phyloP scores from a whole-genome alignment of 2,329 filamentous ascomycete genomes.

The Aspergillus luchuensis region DNA sequence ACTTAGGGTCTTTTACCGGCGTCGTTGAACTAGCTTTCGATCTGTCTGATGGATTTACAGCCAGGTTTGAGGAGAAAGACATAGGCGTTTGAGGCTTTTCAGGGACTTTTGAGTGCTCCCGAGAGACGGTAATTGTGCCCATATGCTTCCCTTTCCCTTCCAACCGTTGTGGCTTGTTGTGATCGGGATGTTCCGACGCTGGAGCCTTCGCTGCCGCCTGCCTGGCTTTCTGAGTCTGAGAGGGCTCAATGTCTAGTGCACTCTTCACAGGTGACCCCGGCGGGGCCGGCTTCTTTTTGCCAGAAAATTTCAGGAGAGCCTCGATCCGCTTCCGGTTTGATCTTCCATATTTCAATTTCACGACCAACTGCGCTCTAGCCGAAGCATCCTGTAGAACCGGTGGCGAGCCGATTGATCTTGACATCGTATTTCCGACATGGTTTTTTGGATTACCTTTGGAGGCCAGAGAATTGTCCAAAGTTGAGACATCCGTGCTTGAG shows the following conservation, averaged over 20 bases:
- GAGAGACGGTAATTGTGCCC: slow-evolving; percentile 29
- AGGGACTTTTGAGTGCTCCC: slow-evolving; percentile 40
- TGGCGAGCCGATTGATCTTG: slow-evolving; percentile 13
- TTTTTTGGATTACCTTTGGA: slow-evolving; percentile 9
- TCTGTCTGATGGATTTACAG: slow-evolving; percentile 29
- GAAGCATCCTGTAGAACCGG: slow-evolving; percentile 6
- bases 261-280: slow-evolving; percentile 30
- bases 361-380: slow-evolving; percentile 41
- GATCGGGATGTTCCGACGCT: slow-evolving; percentile 16
- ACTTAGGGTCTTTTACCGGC: slow-evolving; percentile 47
- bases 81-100: slow-evolving; percentile 43
- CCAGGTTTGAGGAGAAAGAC: slow-evolving; percentile 35
- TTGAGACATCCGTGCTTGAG: slow-evolving; percentile 11
- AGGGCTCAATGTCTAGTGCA: slow-evolving; percentile 24
- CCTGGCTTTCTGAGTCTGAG: slow-evolving; percentile 22
- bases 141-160: slow-evolving; percentile 22
- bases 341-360: slow-evolving; percentile 56
- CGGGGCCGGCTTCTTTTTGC: slow-evolving; percentile 36
- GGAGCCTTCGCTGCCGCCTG: slow-evolving; percentile 15
- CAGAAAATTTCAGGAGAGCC: slow-evolving; percentile 47
- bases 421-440: slow-evolving; percentile 9
- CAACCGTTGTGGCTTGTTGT: slow-evolving; percentile 18
- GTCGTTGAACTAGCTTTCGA: slow-evolving; percentile 39
- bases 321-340: slow-evolving; percentile 52
- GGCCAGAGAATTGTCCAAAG: slow-evolving; percentile 12